Evolutionary conservation across 2,329 filamentous ascomycete genomes (phyloP), one percentile per base, ranked within the genome.

Genomic region (Mycogone perniciosa): DNA sequence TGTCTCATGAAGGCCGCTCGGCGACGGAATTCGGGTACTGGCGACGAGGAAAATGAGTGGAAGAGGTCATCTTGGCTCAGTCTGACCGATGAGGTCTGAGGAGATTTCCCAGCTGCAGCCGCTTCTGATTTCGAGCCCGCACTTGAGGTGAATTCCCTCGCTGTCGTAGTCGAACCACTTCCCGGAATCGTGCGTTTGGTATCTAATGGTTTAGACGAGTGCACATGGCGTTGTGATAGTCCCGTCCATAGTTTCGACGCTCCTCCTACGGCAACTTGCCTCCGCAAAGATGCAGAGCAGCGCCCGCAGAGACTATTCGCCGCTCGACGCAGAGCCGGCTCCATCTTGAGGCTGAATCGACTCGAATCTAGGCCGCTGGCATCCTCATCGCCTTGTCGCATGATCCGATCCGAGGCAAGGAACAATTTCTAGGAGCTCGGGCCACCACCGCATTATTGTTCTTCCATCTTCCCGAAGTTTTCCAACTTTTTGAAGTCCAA

Each of bases 1-100:
- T 95, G 87, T 65, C 85, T 88, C 71, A 97, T 97, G 63, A 89
- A 95, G 7, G 87, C 88, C 30, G 92, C 93, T 59, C 93, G 85
- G 61, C 84, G 82, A 60, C 92, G 84, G 57, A 99, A 96, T 55
- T 88, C 86, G 37, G 89, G 86, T 39, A 92, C 87, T 7, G 95
- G 93, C 10, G 93, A 99, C 57, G 85, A 78, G 34, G 89, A 88
- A 68, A 93, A 95, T 7, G 89, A 83, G 70, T 99, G 92, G 75
- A 97, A 99, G 51, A 99, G 84, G 65, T 96, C 86, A 70, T 95
- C 83, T 46, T 83, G 77, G 56, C 75, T 76, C 29, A 95, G 76
- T 43, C 61, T 64, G 27, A 65, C 53, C 13, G 58, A 57, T 7
- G 65, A 49, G 1, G 62, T 31, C 8, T 60, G 51, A 6, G 61